phyloP scores from a whole-genome alignment of 1,284 basidiomycete species.

The Hortiboletus rubellus region DNA sequence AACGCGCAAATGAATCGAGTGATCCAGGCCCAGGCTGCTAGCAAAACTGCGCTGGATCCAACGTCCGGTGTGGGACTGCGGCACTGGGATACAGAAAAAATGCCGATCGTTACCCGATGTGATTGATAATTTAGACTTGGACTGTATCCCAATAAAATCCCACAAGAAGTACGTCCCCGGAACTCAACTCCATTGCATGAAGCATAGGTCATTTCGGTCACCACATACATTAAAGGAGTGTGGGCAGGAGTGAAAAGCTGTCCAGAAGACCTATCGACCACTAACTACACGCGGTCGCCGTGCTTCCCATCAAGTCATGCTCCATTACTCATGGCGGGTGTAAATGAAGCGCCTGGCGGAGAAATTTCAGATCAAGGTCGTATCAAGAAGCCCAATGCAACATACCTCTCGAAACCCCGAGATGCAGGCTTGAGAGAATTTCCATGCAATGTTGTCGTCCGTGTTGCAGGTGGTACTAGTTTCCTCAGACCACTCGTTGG shows the following conservation, averaged over 20 bases:
- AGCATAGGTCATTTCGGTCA: not conserved
- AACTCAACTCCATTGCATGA: too few species aligned
- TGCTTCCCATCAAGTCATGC: conserved; percentile 2
- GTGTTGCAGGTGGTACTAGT: conserved; percentile 21
- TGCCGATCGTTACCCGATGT: not conserved
- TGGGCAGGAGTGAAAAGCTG: conserved; percentile 1
- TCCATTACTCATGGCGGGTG: not conserved
- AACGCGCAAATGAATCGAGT: not conserved
- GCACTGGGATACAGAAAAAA: not conserved
- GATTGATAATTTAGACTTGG: conserved; percentile 1
- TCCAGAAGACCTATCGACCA: conserved; percentile 8
- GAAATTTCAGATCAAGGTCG: not conserved
- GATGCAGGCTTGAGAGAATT: conserved; percentile 23
- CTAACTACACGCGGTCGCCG: conserved; percentile 10
- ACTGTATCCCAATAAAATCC: not conserved
- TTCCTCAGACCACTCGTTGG: conserved; percentile 16
- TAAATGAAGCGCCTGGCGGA: not conserved
- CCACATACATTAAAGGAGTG: conserved; percentile 9
- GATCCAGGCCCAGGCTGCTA: not conserved
- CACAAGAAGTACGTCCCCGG: too few species aligned
- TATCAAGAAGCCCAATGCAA: not conserved
- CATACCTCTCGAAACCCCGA: conserved; percentile 16
- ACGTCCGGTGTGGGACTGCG: conserved; percentile 4
- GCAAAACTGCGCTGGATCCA: conserved; percentile 22
- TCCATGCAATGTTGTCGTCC: conserved; percentile 13